Evolutionary conservation across 768 basidiomycete genomes (phyloP), one percentile per base, ranked within the genome.

Genomic region (Crucibulum laeve): DNA sequence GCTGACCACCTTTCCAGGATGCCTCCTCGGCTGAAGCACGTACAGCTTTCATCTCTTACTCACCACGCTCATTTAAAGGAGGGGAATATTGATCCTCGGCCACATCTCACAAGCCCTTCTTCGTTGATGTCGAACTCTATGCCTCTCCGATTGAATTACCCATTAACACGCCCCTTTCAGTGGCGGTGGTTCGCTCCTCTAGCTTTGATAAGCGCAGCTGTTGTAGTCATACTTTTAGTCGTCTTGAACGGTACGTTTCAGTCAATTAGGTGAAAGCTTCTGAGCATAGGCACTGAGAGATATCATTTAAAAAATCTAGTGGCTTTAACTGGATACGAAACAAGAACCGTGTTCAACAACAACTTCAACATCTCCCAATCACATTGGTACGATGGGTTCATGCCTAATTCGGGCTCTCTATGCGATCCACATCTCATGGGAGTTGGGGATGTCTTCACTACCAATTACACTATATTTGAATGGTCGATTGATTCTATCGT

Each of bases 311-410:
- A n/a, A n/a, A n/a, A n/a, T n/a, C n/a, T 26, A 60, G 61, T 54
- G 25, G 53, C 53, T 3, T 28, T 58, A 35, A 53, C 51, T 32
- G 59, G 59, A 13, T 61, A 63, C 17, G 58, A 61, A 25, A 58
- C 55, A 2, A 39, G 54, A 15, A 53, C 52, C 18, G 48, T 42
- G 11, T 58, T 62, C 44, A 34, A 51, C 21, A 47, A 47, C 23
- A 44, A 58, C 41, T 62, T 55, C 55, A 55, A 59, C 32, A 50
- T 48, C 5, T 58, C 55, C 1, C 53, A 58, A 33, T 35, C 24
- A 2, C 49, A 28, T 15, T 61, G 60, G 61, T 61, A 42, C 48
- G 18, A 57, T 32, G 15, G 34, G 0, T 54, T 52, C 28, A 53
- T 61, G 43, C 57, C 59, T 3, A 52, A 41, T 19, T 49, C 58